Conservation (phyloP, 225 moss, liverwort and hornwort genomes). For the Physcomitrellopsis africana region DNA sequence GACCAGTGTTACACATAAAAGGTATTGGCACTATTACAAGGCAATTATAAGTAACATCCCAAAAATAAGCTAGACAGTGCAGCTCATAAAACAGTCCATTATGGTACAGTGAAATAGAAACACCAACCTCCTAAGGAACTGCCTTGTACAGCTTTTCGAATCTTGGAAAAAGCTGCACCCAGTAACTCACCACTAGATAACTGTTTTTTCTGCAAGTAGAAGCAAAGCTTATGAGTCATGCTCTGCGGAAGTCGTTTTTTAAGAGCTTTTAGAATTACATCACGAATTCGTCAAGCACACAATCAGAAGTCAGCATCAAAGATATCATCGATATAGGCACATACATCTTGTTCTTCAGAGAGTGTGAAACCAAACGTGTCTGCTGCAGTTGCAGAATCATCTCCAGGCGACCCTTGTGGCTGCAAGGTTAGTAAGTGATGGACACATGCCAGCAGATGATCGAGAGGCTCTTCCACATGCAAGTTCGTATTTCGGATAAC, state of each 20-base stretch:
- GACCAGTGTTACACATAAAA: constrained; percentile 17
- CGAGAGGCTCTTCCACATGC: constrained; percentile 77
- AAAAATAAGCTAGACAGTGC: constrained; percentile 20
- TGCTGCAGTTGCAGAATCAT: constrained; percentile 42
- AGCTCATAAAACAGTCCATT: constrained; percentile 11
- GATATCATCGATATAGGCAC: constrained; percentile 23
- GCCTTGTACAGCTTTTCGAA: constrained; percentile 67
- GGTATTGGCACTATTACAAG: background rate
- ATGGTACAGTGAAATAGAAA: constrained; percentile 19
- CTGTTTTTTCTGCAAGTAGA: constrained; percentile 54
- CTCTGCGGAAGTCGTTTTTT: background rate
- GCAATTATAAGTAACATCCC: constrained; percentile 4
- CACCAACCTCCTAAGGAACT: constrained; percentile 76
- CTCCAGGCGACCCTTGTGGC: constrained; percentile 51
- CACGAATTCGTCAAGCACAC: background rate
- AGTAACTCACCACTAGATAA: constrained; percentile 68
- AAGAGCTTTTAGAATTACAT: background rate
- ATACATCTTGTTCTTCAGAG: constrained; percentile 74
- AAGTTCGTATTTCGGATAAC: constrained; percentile 68
- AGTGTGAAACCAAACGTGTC: constrained; percentile 62
- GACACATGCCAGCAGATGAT: constrained; percentile 76
- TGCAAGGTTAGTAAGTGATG: constrained; percentile 70
- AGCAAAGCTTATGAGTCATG: constrained; percentile 16
- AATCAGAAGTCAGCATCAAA: constrained; percentile 11
- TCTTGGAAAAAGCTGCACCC: constrained; percentile 60